Conservation (phyloP, 306 rosid genomes). For the Cicer chorassanicum region DNA sequence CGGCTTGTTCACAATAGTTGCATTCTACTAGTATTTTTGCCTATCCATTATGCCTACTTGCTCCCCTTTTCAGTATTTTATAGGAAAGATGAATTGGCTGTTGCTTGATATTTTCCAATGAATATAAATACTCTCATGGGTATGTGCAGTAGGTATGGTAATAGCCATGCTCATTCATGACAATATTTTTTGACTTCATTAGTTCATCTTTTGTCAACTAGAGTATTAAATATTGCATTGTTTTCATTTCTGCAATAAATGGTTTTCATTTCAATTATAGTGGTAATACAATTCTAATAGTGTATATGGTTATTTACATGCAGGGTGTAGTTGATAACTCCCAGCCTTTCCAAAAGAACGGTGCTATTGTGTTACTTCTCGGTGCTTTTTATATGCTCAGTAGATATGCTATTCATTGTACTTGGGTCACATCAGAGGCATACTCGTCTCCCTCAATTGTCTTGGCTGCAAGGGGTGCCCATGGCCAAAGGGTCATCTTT, state of each 20-base stretch:
- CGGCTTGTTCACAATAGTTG: constrained; percentile 17
- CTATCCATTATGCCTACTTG: not conserved
- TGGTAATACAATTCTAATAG: constrained; percentile 23
- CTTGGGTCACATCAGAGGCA: constrained; percentile 99
- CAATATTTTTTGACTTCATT: constrained; percentile 28
- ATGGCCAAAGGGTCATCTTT: constrained; percentile 92
- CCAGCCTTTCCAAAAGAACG: constrained; percentile 94
- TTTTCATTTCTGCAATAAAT: not conserved
- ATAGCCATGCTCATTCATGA: constrained; percentile 32
- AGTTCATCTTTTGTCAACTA: constrained; percentile 16
- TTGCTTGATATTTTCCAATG: constrained; percentile 32
- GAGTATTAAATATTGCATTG: constrained; percentile 13
- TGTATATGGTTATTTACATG: constrained; percentile 43
- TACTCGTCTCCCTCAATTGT: constrained; percentile 99
- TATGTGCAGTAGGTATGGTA: not conserved
- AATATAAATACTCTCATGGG: constrained; percentile 8
- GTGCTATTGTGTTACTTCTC: constrained; percentile 77
- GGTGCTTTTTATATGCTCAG: constrained; percentile 97
- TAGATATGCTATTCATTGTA: constrained; percentile 92
- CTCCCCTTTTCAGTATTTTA: not conserved
- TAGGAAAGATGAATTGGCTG: constrained; percentile 19
- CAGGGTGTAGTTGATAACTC: constrained; percentile 89
- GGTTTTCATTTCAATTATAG: constrained; percentile 11
- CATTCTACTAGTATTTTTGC: constrained; percentile 12
- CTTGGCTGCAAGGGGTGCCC: constrained; percentile 98